Evolutionary conservation across 441 rosid species (phyloP).

Genomic region (Croton laevigatus): DNA sequence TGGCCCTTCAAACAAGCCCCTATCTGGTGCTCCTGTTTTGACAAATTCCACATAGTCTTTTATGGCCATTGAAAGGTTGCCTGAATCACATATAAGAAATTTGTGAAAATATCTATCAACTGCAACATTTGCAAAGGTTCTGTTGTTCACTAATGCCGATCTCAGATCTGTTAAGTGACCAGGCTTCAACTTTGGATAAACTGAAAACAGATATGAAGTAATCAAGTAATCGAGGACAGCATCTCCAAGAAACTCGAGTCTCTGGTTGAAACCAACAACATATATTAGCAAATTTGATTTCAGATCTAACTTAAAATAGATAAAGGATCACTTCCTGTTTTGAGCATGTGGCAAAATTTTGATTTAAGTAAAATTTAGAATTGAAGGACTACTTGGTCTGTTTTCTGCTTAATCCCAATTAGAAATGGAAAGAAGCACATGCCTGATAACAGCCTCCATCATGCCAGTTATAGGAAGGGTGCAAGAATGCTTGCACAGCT

Average conservation of each 20-base stretch:
- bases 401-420: conserved; percentile 4
- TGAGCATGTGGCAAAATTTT: too few species aligned
- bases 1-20: conserved; percentile 50
- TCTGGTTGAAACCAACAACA: conserved; percentile 44
- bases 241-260: conserved; percentile 99
- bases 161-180: conserved; percentile 95
- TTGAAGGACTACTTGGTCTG: background rate
- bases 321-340: too few species aligned
- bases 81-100: conserved; percentile 66
- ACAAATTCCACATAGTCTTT: conserved; percentile 51
- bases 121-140: conserved; percentile 79
- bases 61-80: conserved; percentile 53
- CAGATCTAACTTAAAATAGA: conserved; percentile 13
- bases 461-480: conserved; percentile 82
- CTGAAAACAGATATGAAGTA: conserved; percentile 79
- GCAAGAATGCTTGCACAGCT: conserved; percentile 83
- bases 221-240: conserved; percentile 95
- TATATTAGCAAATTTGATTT: conserved; percentile 24
- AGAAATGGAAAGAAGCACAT: conserved; percentile 16
- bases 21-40: conserved; percentile 35
- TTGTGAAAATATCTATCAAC: conserved; percentile 56
- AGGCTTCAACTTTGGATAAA: conserved; percentile 83
- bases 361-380: background rate
- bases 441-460: conserved; percentile 99
- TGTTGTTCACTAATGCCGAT: conserved; percentile 77